Conservation (phyloP, 495 filamentous ascomycete genomes). For the Apiosordaria backusii region DNA sequence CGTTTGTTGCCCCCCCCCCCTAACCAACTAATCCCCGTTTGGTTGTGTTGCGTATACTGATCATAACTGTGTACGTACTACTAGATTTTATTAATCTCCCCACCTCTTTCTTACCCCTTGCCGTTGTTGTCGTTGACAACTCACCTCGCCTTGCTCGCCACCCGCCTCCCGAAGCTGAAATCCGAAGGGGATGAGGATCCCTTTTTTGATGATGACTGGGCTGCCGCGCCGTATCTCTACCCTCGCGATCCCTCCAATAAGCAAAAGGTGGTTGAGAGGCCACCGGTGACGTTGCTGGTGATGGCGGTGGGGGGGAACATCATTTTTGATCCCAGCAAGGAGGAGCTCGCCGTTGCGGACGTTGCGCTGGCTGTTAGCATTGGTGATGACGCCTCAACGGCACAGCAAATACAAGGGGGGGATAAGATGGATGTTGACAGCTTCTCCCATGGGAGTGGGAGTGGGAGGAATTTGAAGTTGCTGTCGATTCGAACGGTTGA, state of each 20-base stretch:
- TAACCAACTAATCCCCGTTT: not conserved
- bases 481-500: conserved; percentile 67
- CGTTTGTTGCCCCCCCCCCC: conserved; percentile 51
- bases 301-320: conserved; percentile 82
- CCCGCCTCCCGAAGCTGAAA: conserved; percentile 76
- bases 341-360: conserved; percentile 91
- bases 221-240: conserved; percentile 72
- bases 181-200: conserved; percentile 91
- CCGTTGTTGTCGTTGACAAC: conserved; percentile 90
- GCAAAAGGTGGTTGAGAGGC: conserved; percentile 38
- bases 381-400: conserved; percentile 35
- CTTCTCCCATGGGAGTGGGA: no score
- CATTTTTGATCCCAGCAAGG: conserved; percentile 86
- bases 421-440: conserved; percentile 10
- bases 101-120: conserved; percentile 84
- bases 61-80: not conserved
- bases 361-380: conserved; percentile 77
- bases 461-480: conserved; percentile 37
- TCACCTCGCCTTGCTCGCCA: conserved; percentile 89
- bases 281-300: conserved; percentile 86
- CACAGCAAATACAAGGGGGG: conserved; percentile 15
- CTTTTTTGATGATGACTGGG: conserved; percentile 98
- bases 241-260: conserved; percentile 38
- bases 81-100: conserved; percentile 89
- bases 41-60: conserved; percentile 17